phyloP scores from a whole-genome alignment of 2,329 filamentous ascomycete species.

The Alternaria solani region DNA sequence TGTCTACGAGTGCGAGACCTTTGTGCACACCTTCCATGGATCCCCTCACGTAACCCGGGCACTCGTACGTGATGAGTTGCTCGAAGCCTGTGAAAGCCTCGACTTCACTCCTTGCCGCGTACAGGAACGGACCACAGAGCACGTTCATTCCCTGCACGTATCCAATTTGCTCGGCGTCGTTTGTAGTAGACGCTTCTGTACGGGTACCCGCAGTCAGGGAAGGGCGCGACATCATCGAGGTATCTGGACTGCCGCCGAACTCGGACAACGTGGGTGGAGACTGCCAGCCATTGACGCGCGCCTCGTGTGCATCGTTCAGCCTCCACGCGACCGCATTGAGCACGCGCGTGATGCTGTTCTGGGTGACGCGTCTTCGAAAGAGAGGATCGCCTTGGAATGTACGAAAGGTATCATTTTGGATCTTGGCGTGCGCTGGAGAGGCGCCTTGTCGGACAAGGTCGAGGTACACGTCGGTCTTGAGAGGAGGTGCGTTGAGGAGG shows the following conservation, averaged over 20 bases:
- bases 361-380: slow-evolving; percentile 92
- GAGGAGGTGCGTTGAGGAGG: slow-evolving; percentile 83
- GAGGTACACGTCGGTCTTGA: slow-evolving; percentile 88
- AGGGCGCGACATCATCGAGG: slow-evolving; percentile 44
- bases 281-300: slow-evolving; percentile 61
- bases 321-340: slow-evolving; percentile 96
- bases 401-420: slow-evolving; percentile 97
- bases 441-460: slow-evolving; percentile 89
- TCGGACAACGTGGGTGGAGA: slow-evolving; percentile 59
- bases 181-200: slow-evolving; percentile 45
- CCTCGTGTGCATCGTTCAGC: slow-evolving; percentile 79
- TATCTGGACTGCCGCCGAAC: slow-evolving; percentile 60
- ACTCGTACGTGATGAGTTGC: slow-evolving; percentile 84
- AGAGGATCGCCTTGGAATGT: slow-evolving; percentile 97
- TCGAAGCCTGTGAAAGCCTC: slow-evolving; percentile 94
- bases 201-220: slow-evolving; percentile 37
- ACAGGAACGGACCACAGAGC: slow-evolving; percentile 92
- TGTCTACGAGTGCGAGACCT: slow-evolving; percentile 89
- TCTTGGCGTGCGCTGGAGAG: slow-evolving; percentile 95
- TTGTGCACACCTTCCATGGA: slow-evolving; percentile 98
- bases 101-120: slow-evolving; percentile 90
- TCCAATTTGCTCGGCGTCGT: slow-evolving; percentile 73
- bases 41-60: slow-evolving; percentile 90
- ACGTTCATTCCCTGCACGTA: slow-evolving; percentile 99
- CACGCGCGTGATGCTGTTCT: slow-evolving; percentile 91